These are phyloP conservation scores for Deinandra increscens DNA, from an alignment of 129 eudicot species.

Conservation along the genomic window DNA sequence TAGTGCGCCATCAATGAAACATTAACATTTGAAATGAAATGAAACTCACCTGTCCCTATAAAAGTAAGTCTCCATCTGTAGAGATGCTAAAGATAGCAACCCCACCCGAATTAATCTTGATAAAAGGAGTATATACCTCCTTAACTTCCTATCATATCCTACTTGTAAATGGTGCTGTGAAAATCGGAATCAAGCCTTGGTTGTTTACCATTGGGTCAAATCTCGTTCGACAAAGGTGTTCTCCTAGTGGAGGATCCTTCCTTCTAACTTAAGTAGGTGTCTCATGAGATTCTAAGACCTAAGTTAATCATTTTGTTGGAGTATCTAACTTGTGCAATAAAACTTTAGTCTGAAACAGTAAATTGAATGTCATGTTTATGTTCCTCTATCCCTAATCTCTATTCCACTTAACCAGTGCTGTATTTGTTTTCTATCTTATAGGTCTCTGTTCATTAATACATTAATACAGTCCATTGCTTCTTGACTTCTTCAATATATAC, in stretches of 20 bases:
- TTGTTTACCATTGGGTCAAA: neutral
- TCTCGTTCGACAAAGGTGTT: neutral
- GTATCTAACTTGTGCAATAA: neutral
- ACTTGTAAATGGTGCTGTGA: neutral
- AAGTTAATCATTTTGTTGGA: neutral
- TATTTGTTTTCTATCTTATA: neutral
- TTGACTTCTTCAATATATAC: neutral
- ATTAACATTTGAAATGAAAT: neutral
- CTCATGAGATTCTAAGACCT: neutral
- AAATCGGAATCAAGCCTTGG: neutral
- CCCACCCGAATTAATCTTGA: neutral
- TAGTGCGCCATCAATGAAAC: neutral
- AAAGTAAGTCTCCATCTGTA: neutral
- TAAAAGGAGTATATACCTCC: neutral
- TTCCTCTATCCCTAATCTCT: neutral
- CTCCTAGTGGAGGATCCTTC: neutral
- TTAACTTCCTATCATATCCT: neutral
- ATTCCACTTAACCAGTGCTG: neutral
- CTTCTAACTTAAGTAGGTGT: neutral
- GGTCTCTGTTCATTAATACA: neutral
- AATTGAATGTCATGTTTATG: neutral
- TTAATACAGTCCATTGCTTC: neutral
- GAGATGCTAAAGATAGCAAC: neutral
- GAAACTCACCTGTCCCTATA: neutral
- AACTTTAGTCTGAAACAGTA: neutral